Percentiles rank a stretch among this genome's conserved stretches.
phyloP scores from a whole-genome alignment of 176 grass and related monocot genomes.

The Oryza coarctata region DNA sequence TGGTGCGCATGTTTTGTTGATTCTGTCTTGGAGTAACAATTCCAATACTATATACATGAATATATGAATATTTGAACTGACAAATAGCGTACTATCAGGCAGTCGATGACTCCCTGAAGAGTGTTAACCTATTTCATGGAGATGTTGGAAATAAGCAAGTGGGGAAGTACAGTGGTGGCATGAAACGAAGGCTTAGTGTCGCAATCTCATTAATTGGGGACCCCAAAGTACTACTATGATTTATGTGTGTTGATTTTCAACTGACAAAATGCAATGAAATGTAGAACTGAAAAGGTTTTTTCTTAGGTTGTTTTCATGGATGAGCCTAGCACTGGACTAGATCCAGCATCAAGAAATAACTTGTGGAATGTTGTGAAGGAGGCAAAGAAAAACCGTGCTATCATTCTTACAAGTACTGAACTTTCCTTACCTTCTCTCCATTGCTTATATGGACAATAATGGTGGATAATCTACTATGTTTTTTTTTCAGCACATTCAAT shows the following conservation, averaged over 20 bases:
- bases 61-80: constrained; percentile 1
- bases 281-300: neutral
- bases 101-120: constrained; percentile 74
- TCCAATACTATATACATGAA: neutral
- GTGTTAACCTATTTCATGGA: constrained; percentile 65
- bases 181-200: constrained; percentile 87
- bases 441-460: neutral
- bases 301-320: constrained; percentile 97
- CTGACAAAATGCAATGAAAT: constrained; percentile 9
- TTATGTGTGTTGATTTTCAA: neutral
- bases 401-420: constrained; percentile 83
- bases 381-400: constrained; percentile 75
- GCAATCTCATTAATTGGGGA: constrained; percentile 79
- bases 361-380: constrained; percentile 78
- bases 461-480: neutral
- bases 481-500: constrained; percentile 68
- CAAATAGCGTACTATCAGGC: constrained; percentile 51
- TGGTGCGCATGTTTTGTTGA: neutral
- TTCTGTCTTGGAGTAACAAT: neutral
- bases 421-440: constrained; percentile 13
- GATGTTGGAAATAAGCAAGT: constrained; percentile 81
- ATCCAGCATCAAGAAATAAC: constrained; percentile 83
- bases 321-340: constrained; percentile 85
- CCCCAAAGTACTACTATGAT: constrained; percentile 48
- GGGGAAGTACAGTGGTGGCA: constrained; percentile 78